Base-by-base conservation (phyloP, 169 alveolate species). In the Besnoitia besnoiti region DNA sequence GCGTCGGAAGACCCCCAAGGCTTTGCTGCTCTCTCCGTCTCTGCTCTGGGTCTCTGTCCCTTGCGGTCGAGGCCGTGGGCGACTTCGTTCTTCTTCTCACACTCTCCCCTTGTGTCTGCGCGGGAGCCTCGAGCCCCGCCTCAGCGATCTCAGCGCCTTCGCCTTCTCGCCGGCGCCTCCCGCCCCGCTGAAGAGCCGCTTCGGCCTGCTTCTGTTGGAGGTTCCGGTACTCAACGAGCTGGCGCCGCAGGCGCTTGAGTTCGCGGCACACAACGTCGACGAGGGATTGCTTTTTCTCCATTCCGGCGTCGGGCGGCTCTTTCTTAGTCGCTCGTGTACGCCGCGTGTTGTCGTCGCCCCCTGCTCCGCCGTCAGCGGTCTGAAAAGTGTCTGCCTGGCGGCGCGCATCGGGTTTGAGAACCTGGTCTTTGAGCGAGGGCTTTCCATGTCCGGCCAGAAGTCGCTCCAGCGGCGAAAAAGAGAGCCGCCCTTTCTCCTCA, bases 231-330 rank as follows among this genome's bases (percentile, higher is more conserved):
- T 55, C 67, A 5, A 55, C 82, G 12, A 73, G 82, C 39, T 73
- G 82, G 19, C 46, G 39, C 47, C 82, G 14, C 39, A 73, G 82
- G 27, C 46, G 5, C 82, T 19, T 10, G 44, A 73, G 46, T 42
- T 73, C 82, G 16, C 46, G 16, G 82, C 82, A 73, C 82, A 73
- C 82, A 42, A n/a, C 44, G 46, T n/a, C 82, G 0, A 73, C 82
- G 5, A 73, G 44, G 2, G 82, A 39, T 30, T 7, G 44, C 46
- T 73, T 73, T 42, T 73, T 73, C 82, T 73, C 67, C 67, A 1
- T n/a, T n/a, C n/a, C n/a, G n/a, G n/a, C n/a, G n/a, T n/a, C n/a
- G n/a, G n/a, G n/a, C n/a, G n/a, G n/a, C n/a, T n/a, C n/a, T n/a
- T n/a, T n/a, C n/a, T n/a, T n/a, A n/a, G n/a, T n/a, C n/a, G n/a